Conservation (phyloP, 1,139 yeast species). For the Scheffersomyces illinoinensis region DNA sequence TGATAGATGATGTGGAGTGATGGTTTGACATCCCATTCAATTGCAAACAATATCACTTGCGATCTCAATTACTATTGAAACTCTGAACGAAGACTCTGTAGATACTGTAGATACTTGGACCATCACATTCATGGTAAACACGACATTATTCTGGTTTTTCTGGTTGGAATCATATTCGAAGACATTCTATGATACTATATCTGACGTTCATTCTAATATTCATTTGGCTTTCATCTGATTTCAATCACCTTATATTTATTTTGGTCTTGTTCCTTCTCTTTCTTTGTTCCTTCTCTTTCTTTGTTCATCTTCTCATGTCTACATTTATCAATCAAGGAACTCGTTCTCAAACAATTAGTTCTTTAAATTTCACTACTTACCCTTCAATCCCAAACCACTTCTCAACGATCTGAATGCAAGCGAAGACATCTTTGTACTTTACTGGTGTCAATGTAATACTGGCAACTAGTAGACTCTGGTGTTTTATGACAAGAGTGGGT, state of each 20-base stretch:
- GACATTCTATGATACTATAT: no score
- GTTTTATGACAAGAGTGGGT: slow-evolving; percentile 1
- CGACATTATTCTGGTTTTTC: neutral
- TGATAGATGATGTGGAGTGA: neutral
- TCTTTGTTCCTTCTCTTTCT: neutral
- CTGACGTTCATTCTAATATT: no score
- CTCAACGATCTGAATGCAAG: slow-evolving; percentile 58
- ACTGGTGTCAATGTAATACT: slow-evolving; percentile 5
- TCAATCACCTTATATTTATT: no score
- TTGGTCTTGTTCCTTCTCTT: neutral
- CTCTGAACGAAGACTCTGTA: no score
- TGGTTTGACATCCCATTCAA: no score
- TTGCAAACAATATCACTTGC: neutral
- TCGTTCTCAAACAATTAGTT: neutral
- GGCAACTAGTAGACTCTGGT: neutral
- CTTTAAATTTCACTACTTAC: slow-evolving; percentile 22
- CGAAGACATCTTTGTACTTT: slow-evolving; percentile 30
- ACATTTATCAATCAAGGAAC: neutral
- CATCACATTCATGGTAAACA: neutral
- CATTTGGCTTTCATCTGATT: no score
- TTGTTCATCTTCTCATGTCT: neutral
- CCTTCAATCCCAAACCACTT: slow-evolving; percentile 47
- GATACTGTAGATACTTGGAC: neutral
- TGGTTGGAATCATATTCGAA: neutral
- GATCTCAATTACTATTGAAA: neutral